Percentiles rank a stretch among this genome's conserved stretches.
These are phyloP conservation scores for Achaetomiella virescens DNA, from an alignment of 495 filamentous ascomycete genomes.

Conservation along the genomic window DNA sequence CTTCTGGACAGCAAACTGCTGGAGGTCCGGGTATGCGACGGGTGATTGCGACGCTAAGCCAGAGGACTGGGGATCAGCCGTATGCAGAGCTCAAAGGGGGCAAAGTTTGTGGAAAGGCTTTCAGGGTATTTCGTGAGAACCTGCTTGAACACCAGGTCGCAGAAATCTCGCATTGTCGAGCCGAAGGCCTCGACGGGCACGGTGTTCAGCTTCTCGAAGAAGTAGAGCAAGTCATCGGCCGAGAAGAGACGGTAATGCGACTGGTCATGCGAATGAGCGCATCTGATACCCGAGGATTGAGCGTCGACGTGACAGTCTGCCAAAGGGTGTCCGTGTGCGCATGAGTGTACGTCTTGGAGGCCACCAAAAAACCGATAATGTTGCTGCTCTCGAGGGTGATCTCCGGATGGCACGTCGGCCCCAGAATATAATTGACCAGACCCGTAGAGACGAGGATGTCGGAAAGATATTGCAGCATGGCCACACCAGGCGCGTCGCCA, in stretches of 20 bases:
- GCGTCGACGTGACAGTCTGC: slow-evolving; percentile 74
- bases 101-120: slow-evolving; percentile 7
- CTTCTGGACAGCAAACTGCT: slow-evolving; percentile 50
- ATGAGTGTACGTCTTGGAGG: slow-evolving; percentile 67
- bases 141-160: slow-evolving; percentile 33
- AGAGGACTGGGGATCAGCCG: slow-evolving; percentile 61
- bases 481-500: slow-evolving; percentile 36
- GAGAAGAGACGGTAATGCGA: slow-evolving; percentile 56
- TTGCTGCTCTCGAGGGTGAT: slow-evolving; percentile 76
- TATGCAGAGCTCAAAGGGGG: slow-evolving; percentile 53
- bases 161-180: slow-evolving; percentile 51
- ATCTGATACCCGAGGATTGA: slow-evolving; percentile 75
- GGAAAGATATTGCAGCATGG: slow-evolving; percentile 58
- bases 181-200: slow-evolving; percentile 56
- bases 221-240: slow-evolving; percentile 52
- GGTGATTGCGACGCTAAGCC: slow-evolving; percentile 36
- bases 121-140: slow-evolving; percentile 22
- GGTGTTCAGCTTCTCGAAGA: slow-evolving; percentile 67
- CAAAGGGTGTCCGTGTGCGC: slow-evolving; percentile 75
- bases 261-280: slow-evolving; percentile 73
- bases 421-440: slow-evolving; percentile 79
- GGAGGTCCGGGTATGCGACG: slow-evolving; percentile 40
- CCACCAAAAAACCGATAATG: slow-evolving; percentile 81
- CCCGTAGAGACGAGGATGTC: slow-evolving; percentile 57
- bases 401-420: slow-evolving; percentile 86